Conservation (phyloP, 345 rosid genomes). For the Pelargonium nanum region DNA sequence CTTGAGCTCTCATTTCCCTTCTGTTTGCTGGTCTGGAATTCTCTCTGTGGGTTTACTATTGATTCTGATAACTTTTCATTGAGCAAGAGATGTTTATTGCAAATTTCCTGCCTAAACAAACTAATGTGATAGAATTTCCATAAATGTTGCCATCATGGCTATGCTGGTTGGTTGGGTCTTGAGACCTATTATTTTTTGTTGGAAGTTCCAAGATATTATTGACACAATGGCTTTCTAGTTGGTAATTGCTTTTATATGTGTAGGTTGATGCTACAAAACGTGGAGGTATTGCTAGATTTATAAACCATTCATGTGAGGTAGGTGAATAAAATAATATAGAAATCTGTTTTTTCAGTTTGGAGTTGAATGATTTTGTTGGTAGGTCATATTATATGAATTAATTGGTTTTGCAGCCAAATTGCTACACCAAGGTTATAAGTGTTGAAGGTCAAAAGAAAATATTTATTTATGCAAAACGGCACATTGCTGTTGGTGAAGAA, state of each 20-base stretch:
- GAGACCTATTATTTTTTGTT: no score
- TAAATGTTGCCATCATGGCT: no score
- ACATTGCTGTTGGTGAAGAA: slow-evolving; percentile 82
- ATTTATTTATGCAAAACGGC: slow-evolving; percentile 90
- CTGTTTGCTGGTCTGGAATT: no score
- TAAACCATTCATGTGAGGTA: slow-evolving; percentile 99
- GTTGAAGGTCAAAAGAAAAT: slow-evolving; percentile 88
- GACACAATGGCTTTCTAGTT: neutral
- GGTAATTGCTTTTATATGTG: neutral
- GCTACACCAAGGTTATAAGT: slow-evolving; percentile 93
- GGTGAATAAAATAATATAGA: slow-evolving; percentile 8
- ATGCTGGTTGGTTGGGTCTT: no score
- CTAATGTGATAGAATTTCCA: no score
- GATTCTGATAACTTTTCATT: no score
- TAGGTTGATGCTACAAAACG: slow-evolving; percentile 99
- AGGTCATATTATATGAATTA: slow-evolving; percentile 11
- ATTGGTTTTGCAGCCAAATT: slow-evolving; percentile 68
- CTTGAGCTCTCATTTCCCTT: no score
- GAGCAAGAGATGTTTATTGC: no score
- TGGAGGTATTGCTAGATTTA: slow-evolving; percentile 97
- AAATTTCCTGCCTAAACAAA: no score
- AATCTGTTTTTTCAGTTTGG: slow-evolving; percentile 9
- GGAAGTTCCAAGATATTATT: no score
- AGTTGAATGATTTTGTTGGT: slow-evolving; percentile 12
- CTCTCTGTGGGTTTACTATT: no score